phyloP scores from a whole-genome alignment of 805 yeast genomes.

The Cyberlindnera bimundalis region DNA sequence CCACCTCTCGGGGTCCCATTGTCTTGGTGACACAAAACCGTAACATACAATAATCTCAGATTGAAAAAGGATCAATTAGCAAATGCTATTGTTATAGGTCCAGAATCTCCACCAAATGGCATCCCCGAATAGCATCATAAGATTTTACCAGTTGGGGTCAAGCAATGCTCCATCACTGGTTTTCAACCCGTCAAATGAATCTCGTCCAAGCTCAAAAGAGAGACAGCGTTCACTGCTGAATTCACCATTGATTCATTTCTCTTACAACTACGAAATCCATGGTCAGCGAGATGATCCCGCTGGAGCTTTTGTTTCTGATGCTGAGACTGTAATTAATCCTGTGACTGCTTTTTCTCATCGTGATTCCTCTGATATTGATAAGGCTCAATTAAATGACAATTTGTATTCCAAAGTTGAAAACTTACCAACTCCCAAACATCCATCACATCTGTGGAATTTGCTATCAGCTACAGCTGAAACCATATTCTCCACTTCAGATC shows the following conservation, averaged over 20 bases:
- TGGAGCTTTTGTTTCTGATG: neutral
- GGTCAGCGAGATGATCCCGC: neutral
- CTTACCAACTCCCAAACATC: constrained; percentile 11
- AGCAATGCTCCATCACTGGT: neutral
- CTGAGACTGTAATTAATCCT: neutral
- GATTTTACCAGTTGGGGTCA: neutral
- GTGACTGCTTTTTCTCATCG: neutral
- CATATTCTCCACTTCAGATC: constrained; percentile 1
- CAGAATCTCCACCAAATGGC: too few relatives aligned
- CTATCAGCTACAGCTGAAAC: neutral
- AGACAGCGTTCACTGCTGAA: neutral
- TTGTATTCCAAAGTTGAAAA: constrained; percentile 12
- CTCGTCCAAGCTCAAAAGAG: neutral
- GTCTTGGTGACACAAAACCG: constrained; percentile 2
- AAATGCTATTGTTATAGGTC: too few relatives aligned
- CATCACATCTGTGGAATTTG: neutral
- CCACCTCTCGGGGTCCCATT: neutral
- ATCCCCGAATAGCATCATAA: neutral
- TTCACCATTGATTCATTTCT: neutral
- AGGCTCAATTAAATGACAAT: constrained; percentile 2
- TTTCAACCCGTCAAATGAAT: neutral
- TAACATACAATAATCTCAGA: too few relatives aligned
- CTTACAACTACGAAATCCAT: neutral
- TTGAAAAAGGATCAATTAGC: too few relatives aligned
- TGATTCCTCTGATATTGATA: neutral